These are phyloP conservation scores for Peronospora belbahrii DNA, from an alignment of 352 stramenopile species.

Conservation along the genomic window DNA sequence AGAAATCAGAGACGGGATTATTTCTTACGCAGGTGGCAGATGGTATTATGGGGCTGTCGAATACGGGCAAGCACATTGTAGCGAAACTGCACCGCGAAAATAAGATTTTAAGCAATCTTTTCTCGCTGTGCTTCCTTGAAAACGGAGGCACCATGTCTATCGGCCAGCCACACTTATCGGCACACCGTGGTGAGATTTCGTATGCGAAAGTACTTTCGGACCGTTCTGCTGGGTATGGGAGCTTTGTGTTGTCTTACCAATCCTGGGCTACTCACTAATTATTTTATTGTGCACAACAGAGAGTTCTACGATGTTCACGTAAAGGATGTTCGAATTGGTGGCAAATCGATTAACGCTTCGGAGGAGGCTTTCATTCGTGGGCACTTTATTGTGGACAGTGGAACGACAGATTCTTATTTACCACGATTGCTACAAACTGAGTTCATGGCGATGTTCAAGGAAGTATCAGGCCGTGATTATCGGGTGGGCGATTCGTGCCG, in stretches of 20 bases:
- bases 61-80: constrained; percentile 65
- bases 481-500: constrained; percentile 32
- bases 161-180: constrained; percentile 36
- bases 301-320: constrained; percentile 70
- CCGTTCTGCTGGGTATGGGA: constrained; percentile 18
- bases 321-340: constrained; percentile 55
- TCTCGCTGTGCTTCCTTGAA: constrained; percentile 68
- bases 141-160: constrained; percentile 67
- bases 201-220: constrained; percentile 53
- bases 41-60: constrained; percentile 80
- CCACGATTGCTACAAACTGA: constrained; percentile 38
- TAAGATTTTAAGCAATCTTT: constrained; percentile 75
- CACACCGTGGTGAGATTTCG: constrained; percentile 43
- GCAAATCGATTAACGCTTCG: constrained; percentile 47
- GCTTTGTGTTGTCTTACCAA: neutral
- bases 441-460: constrained; percentile 55
- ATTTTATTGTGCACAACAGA: constrained; percentile 8
- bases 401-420: constrained; percentile 79
- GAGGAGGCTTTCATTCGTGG: constrained; percentile 33
- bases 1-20: constrained; percentile 61
- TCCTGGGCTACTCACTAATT: neutral
- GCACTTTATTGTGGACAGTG: constrained; percentile 80
- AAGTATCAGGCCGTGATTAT: constrained; percentile 42
- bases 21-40: constrained; percentile 81
- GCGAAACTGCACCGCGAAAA: constrained; percentile 67